Evolutionary conservation across 768 basidiomycete genomes (phyloP).

Genomic region (Coprinopsis strossmayeri): DNA sequence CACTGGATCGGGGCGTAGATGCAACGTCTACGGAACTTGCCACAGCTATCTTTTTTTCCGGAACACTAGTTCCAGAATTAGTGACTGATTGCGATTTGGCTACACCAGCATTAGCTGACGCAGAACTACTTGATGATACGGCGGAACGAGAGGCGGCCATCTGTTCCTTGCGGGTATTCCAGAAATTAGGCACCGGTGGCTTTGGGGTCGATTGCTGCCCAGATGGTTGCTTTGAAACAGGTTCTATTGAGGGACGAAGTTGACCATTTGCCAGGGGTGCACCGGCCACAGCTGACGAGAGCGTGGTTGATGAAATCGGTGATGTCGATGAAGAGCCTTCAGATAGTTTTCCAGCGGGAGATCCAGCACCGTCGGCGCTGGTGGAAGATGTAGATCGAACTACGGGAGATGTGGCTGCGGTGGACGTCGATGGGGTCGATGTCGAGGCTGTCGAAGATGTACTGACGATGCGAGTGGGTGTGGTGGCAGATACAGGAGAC

Average conservation of each 20-base stretch:
- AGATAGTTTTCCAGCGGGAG: background rate
- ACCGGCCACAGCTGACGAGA: background rate
- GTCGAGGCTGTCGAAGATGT: slow-evolving; percentile 3
- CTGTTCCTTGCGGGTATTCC: slow-evolving; percentile 24
- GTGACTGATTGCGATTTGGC: background rate
- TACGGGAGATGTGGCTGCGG: slow-evolving; percentile 4
- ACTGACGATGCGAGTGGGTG: slow-evolving; percentile 4
- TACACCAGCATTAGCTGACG: background rate
- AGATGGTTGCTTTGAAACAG: background rate
- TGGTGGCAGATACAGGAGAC: slow-evolving; percentile 18
- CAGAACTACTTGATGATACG: slow-evolving; percentile 1
- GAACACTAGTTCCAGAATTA: background rate
- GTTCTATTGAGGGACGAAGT: background rate
- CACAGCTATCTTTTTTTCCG: background rate
- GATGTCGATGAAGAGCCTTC: background rate
- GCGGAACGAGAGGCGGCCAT: slow-evolving; percentile 19
- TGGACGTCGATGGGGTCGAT: slow-evolving; percentile 6
- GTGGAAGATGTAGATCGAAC: background rate
- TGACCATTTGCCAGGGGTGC: background rate
- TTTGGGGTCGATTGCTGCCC: slow-evolving; percentile 12
- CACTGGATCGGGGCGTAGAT: background rate
- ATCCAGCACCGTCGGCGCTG: background rate
- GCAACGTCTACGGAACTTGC: background rate
- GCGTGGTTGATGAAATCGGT: slow-evolving; percentile 4
- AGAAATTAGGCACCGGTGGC: slow-evolving; percentile 21